Conservation (phyloP, 257 asterid species). For the Gardenia jasminoides region DNA sequence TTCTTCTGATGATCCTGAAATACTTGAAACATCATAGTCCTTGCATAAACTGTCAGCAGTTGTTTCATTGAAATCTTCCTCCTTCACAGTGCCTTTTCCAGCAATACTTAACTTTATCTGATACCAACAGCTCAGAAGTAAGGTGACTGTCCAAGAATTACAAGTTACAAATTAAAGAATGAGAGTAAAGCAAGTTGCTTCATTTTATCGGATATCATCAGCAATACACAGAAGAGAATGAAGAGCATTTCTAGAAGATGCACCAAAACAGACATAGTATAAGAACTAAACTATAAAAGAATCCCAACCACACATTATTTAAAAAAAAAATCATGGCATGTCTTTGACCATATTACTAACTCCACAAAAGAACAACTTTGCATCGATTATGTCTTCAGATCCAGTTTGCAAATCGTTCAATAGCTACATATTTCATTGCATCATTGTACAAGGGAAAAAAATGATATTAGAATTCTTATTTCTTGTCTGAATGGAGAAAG, state of each 20-base stretch:
- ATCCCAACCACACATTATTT: not conserved
- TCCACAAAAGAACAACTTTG: not conserved
- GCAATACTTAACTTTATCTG: constrained; percentile 90
- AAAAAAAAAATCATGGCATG: not conserved
- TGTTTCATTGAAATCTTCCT: constrained; percentile 82
- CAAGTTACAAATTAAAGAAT: not conserved
- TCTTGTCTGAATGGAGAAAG: no score
- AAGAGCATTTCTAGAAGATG: not conserved
- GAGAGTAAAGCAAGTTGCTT: not conserved
- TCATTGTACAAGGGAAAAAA: not conserved
- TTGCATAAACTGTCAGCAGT: constrained; percentile 55
- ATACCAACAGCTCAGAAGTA: constrained; percentile 21
- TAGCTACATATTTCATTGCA: not conserved
- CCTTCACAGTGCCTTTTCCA: constrained; percentile 69
- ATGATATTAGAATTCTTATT: no score
- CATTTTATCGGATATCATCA: not conserved
- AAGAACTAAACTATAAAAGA: not conserved
- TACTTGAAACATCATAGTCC: constrained; percentile 86
- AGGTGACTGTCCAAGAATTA: not conserved
- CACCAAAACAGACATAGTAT: not conserved
- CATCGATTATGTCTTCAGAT: not conserved
- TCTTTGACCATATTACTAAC: not conserved
- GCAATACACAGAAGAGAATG: not conserved
- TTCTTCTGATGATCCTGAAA: constrained; percentile 92
- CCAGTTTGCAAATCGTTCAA: not conserved